Conservation (phyloP, 306 rosid genomes). For the Gynostemma pentaphyllum region DNA sequence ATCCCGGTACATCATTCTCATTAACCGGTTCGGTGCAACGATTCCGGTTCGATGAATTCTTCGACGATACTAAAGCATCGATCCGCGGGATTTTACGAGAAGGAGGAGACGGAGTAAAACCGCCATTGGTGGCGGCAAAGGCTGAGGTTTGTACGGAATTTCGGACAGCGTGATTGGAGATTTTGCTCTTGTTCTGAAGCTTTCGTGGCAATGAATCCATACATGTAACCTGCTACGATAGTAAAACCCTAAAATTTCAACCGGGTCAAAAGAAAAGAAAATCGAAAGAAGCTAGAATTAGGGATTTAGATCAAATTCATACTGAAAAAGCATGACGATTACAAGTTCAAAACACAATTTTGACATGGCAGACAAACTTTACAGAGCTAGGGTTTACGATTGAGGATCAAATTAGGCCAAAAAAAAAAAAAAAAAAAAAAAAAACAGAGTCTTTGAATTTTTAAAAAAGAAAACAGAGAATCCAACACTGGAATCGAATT, state of each 20-base stretch:
- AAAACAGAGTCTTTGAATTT: background rate
- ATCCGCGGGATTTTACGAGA: background rate
- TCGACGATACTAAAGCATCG: slow-evolving; percentile 9
- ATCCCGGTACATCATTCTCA: slow-evolving; percentile 14
- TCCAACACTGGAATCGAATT: background rate
- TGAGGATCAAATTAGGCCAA: background rate
- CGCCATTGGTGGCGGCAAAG: slow-evolving; percentile 10
- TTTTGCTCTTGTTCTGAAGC: slow-evolving; percentile 12
- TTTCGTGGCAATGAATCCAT: slow-evolving; percentile 33
- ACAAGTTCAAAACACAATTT: background rate
- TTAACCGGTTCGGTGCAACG: slow-evolving; percentile 8
- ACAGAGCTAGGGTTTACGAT: slow-evolving; percentile 1
- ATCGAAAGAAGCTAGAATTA: background rate
- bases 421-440: background rate
- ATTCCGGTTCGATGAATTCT: slow-evolving; percentile 13
- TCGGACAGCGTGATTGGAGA: slow-evolving; percentile 12
- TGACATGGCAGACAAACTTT: background rate
- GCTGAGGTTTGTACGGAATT: background rate
- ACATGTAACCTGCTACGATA: background rate
- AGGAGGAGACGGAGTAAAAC: slow-evolving; percentile 4
- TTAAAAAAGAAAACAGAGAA: background rate
- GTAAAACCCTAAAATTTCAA: slow-evolving; percentile 7
- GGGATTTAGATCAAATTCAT: background rate
- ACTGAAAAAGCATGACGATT: background rate
- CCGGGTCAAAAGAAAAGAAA: background rate